A percentile compares a stretch with the other conserved stretches of the same genome.
Evolutionary conservation across 805 yeast genomes (phyloP).

Genomic region (Dipodascus geniculatus): DNA sequence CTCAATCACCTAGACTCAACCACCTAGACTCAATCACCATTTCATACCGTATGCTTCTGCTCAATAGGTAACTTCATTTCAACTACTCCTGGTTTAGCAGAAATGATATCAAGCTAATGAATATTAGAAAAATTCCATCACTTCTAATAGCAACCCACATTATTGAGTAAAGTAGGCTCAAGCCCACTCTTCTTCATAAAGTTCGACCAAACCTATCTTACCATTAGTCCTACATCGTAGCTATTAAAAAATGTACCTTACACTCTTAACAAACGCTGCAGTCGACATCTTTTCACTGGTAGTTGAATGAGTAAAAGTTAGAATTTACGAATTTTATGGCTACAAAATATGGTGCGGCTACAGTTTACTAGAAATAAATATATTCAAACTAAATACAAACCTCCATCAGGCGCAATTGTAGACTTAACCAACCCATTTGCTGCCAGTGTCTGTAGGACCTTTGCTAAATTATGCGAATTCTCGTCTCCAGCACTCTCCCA

Average conservation of each 20-base stretch:
- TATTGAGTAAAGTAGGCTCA: conserved; percentile 21
- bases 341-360: neutral
- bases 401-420: neutral
- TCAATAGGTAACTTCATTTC: conserved; percentile 23
- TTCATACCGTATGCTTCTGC: conserved; percentile 25
- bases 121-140: no score
- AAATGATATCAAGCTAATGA: conserved; percentile 18
- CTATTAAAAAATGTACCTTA: neutral
- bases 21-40: no score
- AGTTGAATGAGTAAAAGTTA: neutral
- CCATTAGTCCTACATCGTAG: no score
- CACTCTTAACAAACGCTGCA: neutral
- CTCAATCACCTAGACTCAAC: no score
- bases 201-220: conserved; percentile 19
- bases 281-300: neutral
- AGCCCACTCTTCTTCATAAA: conserved; percentile 21
- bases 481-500: conserved; percentile 1
- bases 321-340: no score
- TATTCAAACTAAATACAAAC: neutral
- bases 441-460: neutral
- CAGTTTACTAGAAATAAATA: neutral
- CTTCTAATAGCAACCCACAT: conserved; percentile 11
- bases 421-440: neutral
- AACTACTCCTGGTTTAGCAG: conserved; percentile 26
- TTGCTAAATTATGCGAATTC: neutral